Evolutionary conservation across 805 yeast species (phyloP), one percentile per base, ranked within the genome.

Genomic region (Sugiyamaella valdiviana): DNA sequence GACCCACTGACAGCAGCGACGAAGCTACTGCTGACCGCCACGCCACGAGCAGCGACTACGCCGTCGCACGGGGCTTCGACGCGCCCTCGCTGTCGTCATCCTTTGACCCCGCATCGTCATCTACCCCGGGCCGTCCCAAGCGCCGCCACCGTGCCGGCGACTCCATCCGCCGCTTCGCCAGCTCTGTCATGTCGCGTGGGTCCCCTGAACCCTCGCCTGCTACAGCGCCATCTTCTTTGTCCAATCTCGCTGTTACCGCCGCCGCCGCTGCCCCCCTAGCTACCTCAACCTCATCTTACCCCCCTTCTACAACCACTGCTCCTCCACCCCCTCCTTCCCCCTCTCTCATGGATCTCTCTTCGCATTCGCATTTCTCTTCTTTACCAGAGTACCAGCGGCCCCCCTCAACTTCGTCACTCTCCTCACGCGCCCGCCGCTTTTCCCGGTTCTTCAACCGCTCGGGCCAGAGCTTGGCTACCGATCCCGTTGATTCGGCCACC

Each of bases 81-180:
- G n/a, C n/a, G n/a, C 32, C 32, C n/a, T 26, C 32, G 32, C 9
- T n/a, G 14, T 26, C 7, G 14, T n/a, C 7, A 26, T 26, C 35
- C 21, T 26, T 21, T 41, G 19, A 16, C 14, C 17, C 20, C 9
- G 15, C 37, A 10, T 19, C 41, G 6, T 12, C 44, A 6, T 15
- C 44, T 15, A 10, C 36, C 17, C 17, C 44, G 6, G 39, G 46
- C n/a, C 24, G 48, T 39, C 43, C 48, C 36, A 45, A 40, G n/a
- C 42, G 48, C 17, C 48, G 48, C 17, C 36, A 36, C 22, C 17
- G 48, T 14, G 48, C 48, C 26, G 21, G 46, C 20, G 48, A 45
- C 17, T 17, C 48, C n/a, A 19, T 45, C n/a, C 26, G 48, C 5
- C 39, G 43, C 12, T 21, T 45, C 19, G 23, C 43, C 43, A 45